phyloP scores from a whole-genome alignment of 495 filamentous ascomycete genomes.

The Cryomyces minteri region DNA sequence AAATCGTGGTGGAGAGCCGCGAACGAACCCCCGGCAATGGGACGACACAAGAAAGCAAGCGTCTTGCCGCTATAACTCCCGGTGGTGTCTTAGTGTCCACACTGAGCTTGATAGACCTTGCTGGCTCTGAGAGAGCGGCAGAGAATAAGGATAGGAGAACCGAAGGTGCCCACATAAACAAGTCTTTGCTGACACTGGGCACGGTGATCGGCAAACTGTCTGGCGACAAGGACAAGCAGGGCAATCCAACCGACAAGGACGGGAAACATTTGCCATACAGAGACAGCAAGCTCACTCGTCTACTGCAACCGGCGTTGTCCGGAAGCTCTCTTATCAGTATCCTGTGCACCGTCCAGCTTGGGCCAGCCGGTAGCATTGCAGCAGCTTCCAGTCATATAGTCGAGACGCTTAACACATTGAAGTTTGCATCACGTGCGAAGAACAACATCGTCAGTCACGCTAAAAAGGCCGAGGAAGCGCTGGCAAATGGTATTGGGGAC shows the following conservation, averaged over 20 bases:
- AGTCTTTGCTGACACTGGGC: constrained; percentile 84
- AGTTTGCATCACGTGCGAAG: constrained; percentile 90
- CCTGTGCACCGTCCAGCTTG: constrained; percentile 82
- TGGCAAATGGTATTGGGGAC: constrained; percentile 39
- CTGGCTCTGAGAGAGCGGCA: constrained; percentile 87
- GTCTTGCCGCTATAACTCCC: constrained; percentile 49
- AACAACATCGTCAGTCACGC: constrained; percentile 97
- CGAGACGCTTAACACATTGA: constrained; percentile 89
- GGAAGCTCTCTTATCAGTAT: constrained; percentile 93
- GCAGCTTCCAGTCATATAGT: constrained; percentile 48
- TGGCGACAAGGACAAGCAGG: constrained; percentile 66
- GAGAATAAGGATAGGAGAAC: constrained; percentile 87
- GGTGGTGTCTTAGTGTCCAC: constrained; percentile 94
- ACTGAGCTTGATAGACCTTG: constrained; percentile 86
- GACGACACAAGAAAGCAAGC: constrained; percentile 40
- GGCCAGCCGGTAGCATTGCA: constrained; percentile 42
- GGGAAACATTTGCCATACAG: constrained; percentile 85
- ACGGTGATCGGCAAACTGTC: constrained; percentile 83
- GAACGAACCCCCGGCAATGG: constrained; percentile 46
- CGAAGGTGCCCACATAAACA: constrained; percentile 97
- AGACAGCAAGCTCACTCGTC: constrained; percentile 88
- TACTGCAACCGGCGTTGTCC: constrained; percentile 83
- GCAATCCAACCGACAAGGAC: constrained; percentile 45
- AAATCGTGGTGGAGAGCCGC: constrained; percentile 94
- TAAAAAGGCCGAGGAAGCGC: constrained; percentile 81